phyloP scores from a whole-genome alignment of 1,284 basidiomycete genomes.

The Chiua sp. region DNA sequence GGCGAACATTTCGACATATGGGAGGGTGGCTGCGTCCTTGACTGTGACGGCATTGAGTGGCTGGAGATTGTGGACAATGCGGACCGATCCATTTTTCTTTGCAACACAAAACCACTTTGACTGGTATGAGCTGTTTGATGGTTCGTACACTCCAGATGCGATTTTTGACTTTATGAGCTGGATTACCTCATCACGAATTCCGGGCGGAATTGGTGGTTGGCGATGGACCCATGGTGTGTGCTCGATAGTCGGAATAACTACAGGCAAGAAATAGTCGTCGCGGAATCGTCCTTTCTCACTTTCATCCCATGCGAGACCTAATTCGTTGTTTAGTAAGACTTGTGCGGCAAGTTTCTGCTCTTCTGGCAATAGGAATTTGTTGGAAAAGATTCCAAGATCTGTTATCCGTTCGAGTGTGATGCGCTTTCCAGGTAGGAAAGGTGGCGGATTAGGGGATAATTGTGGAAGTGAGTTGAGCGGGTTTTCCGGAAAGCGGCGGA shows the following conservation, averaged over 20 bases:
- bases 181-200: slow-evolving; percentile 31
- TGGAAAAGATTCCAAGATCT: background rate
- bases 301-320: slow-evolving; percentile 33
- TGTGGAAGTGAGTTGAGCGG: background rate
- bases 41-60: slow-evolving; percentile 30
- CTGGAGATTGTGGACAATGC: slow-evolving; percentile 33
- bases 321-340: slow-evolving; percentile 16
- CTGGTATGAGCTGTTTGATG: slow-evolving; percentile 38
- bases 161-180: slow-evolving; percentile 39
- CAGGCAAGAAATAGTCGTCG: slow-evolving; percentile 20
- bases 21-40: too few species aligned
- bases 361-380: slow-evolving; percentile 29
- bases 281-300: slow-evolving; percentile 25
- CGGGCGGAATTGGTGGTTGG: slow-evolving; percentile 27
- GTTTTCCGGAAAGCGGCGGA: slow-evolving; percentile 8
- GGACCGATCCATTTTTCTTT: slow-evolving; percentile 23
- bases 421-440: background rate
- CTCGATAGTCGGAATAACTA: slow-evolving; percentile 20
- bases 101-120: slow-evolving; percentile 19
- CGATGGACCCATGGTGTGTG: slow-evolving; percentile 29
- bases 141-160: slow-evolving; percentile 41
- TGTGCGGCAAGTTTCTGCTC: slow-evolving; percentile 27
- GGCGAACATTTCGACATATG: too few species aligned
- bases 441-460: background rate
- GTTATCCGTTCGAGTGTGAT: background rate